Conservation (phyloP, 257 asterid species). For the Petrea volubilis region DNA sequence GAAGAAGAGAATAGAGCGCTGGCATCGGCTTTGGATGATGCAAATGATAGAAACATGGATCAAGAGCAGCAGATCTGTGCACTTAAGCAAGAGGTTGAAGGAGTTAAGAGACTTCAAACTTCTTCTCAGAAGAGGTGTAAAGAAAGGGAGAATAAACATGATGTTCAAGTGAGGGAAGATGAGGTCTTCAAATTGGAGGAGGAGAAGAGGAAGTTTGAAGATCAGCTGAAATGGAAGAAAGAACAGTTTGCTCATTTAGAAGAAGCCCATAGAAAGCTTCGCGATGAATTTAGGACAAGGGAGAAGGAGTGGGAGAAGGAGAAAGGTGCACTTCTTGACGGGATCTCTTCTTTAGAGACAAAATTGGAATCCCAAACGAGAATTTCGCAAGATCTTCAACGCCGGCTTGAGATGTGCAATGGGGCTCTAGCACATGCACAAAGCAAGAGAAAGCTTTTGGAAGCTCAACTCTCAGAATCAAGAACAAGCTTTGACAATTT, state of each 20-base stretch:
- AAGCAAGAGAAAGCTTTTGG: conserved; percentile 64
- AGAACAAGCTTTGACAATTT: conserved; percentile 53
- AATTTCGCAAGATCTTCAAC: conserved; percentile 60
- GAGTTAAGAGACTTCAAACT: conserved; percentile 41
- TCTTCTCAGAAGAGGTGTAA: conserved; percentile 42
- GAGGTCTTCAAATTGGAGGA: conserved; percentile 54
- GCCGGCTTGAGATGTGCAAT: conserved; percentile 72
- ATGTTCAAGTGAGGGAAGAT: conserved; percentile 50
- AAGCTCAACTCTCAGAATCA: conserved; percentile 59
- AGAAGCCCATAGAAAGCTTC: conserved; percentile 77
- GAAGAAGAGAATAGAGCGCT: conserved; percentile 66
- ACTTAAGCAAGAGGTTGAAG: conserved; percentile 59
- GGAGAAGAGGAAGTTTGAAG: conserved; percentile 54
- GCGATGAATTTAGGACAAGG: conserved; percentile 41
- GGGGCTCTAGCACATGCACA: conserved; percentile 83
- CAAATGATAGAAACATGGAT: conserved; percentile 51
- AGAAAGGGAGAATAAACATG: conserved; percentile 35
- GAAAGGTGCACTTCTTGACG: conserved; percentile 55
- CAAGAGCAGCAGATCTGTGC: conserved; percentile 51
- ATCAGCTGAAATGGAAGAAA: conserved; percentile 87
- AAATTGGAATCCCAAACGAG: conserved; percentile 77
- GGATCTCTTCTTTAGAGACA: conserved; percentile 50
- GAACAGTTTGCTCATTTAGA: conserved; percentile 81
- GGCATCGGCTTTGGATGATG: conserved; percentile 67
- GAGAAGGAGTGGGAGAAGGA: conserved; percentile 90